Evolutionary conservation across 805 yeast species (phyloP), one percentile per base, ranked within the genome.

Genomic region (Candida tibetensis): DNA sequence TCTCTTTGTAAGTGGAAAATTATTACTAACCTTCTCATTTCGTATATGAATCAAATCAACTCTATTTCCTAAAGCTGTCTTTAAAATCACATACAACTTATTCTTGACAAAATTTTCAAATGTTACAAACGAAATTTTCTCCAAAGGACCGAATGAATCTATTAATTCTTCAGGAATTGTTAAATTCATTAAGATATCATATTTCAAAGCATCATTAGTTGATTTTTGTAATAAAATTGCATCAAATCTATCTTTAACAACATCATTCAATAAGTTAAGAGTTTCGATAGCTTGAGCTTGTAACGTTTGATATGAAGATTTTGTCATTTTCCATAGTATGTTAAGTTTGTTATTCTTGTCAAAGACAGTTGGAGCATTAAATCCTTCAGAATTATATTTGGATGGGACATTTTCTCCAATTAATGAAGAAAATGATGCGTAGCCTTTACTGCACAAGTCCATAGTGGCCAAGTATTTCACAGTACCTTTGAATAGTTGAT

Each of bases 401-500:
- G 80, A 64, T 26, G 64, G 45, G 12, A 53, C 41, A 32, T 47
- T 54, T 19, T 72, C 79, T 12, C 79, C 81, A 37, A 74, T 59
- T 17, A 66, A 52, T 4, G 86, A 79, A 41, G 77, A 70, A 54
- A 85, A 83, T 19, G 85, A 81, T 30, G 85, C 61, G 51, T 84
- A 81, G 1, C 91, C 93, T 7, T 67, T 53, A 22, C 41, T 40
- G 37, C 74, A 66, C 34, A 90, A 61, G 58, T 89, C 95, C 72
- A 82, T 81, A 2, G 85, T 77, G 2, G 96, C 95, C 44, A 91
- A 57, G 54, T 84, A 90, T 51, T 80, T 79, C 40, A 93, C 72
- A 1, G 86, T 80, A 56, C 95, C 96, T 57, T 87, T 90, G 70
- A 93, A 93, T 36, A 93, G 67, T 64, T 93, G 99, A 57, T 89